Conservation (phyloP, 1,284 basidiomycete genomes). For the Pyrrhoderma noxium region DNA sequence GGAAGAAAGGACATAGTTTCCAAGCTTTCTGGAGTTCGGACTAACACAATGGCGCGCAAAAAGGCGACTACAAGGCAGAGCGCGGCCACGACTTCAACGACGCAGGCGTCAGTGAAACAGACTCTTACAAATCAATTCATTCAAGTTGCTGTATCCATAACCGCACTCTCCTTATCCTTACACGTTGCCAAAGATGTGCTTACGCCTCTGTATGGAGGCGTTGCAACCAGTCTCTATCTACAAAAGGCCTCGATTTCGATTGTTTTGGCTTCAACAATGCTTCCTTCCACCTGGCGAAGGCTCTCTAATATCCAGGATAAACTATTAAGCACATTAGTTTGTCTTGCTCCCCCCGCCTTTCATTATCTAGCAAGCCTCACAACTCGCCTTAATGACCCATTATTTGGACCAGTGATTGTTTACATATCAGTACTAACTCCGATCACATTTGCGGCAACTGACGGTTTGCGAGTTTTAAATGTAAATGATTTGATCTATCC, state of each 20-base stretch:
- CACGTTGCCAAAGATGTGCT: not conserved
- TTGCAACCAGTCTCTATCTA: conserved; percentile 16
- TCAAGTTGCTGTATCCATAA: too few species aligned
- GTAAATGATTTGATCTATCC: conserved; percentile 6
- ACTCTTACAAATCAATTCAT: too few species aligned
- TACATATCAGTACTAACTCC: conserved; percentile 9
- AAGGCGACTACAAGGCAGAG: too few species aligned
- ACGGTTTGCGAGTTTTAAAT: not conserved
- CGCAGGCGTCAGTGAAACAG: too few species aligned
- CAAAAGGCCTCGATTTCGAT: conserved; percentile 1
- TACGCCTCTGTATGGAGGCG: conserved; percentile 10
- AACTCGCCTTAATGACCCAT: conserved; percentile 9
- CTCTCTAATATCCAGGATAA: not conserved
- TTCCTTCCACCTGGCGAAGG: not conserved
- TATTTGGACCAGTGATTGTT: conserved; percentile 7
- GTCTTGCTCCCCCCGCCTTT: conserved; percentile 3
- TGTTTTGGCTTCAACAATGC: conserved; percentile 1
- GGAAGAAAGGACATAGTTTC: too few species aligned
- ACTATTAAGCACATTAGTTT: conserved; percentile 5
- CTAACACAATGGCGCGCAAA: too few species aligned
- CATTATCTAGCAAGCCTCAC: conserved; percentile 1
- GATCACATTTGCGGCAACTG: conserved; percentile 4
- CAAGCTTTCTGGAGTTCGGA: too few species aligned
- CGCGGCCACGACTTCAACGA: too few species aligned
- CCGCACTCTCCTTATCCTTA: too few species aligned